Evolutionary conservation across 1,139 yeast genomes (phyloP).

Genomic region (Hansenula lynferdii): DNA sequence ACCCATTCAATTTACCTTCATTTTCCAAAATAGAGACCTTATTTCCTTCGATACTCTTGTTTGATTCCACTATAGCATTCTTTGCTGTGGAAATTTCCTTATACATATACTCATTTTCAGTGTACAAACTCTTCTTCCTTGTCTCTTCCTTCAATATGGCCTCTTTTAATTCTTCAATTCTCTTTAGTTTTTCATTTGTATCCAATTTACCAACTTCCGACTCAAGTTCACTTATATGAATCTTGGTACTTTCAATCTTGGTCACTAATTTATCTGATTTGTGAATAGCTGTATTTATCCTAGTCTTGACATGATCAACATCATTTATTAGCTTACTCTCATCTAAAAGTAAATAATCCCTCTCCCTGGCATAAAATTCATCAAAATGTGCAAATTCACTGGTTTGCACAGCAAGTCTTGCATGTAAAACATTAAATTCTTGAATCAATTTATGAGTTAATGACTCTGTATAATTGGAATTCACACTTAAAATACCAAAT

Average conservation of each 20-base stretch:
- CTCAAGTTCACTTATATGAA: constrained; percentile 22
- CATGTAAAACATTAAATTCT: constrained; percentile 29
- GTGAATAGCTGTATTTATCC: constrained; percentile 12
- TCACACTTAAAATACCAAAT: constrained; percentile 50
- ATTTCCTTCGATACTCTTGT: constrained; percentile 33
- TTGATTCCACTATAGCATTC: constrained; percentile 49
- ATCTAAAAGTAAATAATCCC: constrained; percentile 19
- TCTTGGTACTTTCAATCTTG: constrained; percentile 14
- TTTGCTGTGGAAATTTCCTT: constrained; percentile 61
- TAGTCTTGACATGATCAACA: constrained; percentile 17
- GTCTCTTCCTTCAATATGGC: constrained; percentile 35
- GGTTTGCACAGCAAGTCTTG: constrained; percentile 22
- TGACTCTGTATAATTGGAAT: constrained; percentile 30
- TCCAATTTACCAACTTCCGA: constrained; percentile 34
- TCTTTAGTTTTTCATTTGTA: constrained; percentile 18
- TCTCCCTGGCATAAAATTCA: constrained; percentile 17
- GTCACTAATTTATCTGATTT: constrained; percentile 15
- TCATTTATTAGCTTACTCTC: constrained; percentile 11
- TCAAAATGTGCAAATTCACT: constrained; percentile 26
- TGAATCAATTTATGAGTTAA: constrained; percentile 47
- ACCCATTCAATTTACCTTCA: constrained; percentile 28
- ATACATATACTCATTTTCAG: constrained; percentile 62
- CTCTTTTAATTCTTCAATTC: constrained; percentile 36
- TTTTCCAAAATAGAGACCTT: constrained; percentile 13
- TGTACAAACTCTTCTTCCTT: constrained; percentile 33